Evolutionary conservation across 371 early-diverging fungal species (phyloP), one percentile per base, ranked within the genome.

Genomic region (Lichtheimia ornata): DNA sequence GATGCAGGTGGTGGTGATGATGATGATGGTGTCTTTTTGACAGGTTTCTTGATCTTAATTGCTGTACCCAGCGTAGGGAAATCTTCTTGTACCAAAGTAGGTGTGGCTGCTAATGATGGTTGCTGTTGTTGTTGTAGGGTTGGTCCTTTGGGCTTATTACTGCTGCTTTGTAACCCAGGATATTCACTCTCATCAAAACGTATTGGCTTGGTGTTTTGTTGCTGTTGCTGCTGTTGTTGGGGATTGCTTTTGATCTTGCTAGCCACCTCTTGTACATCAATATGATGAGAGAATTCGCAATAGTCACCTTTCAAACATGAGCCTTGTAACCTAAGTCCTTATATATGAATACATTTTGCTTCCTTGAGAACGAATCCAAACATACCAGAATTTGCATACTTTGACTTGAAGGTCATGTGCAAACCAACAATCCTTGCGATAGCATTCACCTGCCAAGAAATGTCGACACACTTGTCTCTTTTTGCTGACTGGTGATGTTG

Each of bases 401-500:
- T 84, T 82, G 4, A 77, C 73, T 51, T 88, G 84, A 44, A 88
- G 73, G 66, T 92, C 92, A 74, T 92, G 92, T 12, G 84, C 84
- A 74, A 84, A 92, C 91, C 92, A 91, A 57, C 92, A 92, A 67
- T 92, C 92, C 53, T 83, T 81, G 11, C 92, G 73, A 67, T 84
- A 86, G 59, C 92, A 92, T 58, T 86, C 83, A 5, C 91, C 92
- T 17, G 86, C 83, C 53, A 92, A 74, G 62, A 89, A 89, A 69
- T 91, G 90, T 17, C 92, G 79, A 59, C 92, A 92, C 2, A 91
- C 87, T 53, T 82, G 85, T 41, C 81, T 63, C 58, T 63, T 83
- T 64, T 45, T 77, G 56, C 53, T 60, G 15, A 50, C 43, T n/a
- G 14, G 50, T 15, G 17, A 17, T 20, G 59, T 4, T 47, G 55